Percentiles rank a stretch among this genome's conserved stretches.
phyloP scores from a whole-genome alignment of 768 basidiomycete species.

The Astraeus odoratus region DNA sequence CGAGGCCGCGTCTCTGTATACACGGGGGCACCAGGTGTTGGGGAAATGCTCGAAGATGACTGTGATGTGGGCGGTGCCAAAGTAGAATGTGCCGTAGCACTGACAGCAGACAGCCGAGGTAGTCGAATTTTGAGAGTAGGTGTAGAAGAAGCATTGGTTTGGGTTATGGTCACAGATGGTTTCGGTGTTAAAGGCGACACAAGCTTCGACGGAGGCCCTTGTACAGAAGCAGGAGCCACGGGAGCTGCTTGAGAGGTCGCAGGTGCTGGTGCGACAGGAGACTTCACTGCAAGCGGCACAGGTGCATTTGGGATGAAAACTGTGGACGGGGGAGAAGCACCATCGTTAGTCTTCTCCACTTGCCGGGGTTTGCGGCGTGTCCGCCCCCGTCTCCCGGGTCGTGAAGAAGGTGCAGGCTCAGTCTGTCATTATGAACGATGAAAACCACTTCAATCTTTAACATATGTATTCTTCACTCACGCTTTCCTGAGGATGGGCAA shows the following conservation, averaged over 20 bases:
- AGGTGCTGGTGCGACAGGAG: slow-evolving; percentile 5
- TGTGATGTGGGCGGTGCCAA: slow-evolving; percentile 13
- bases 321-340: slow-evolving; percentile 1
- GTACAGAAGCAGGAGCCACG: slow-evolving; percentile 4
- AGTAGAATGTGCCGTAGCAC: slow-evolving; percentile 17
- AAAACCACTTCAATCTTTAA: not conserved
- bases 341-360: slow-evolving; percentile 15
- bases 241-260: slow-evolving; percentile 1
- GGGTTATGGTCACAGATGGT: slow-evolving; percentile 29
- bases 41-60: slow-evolving; percentile 17
- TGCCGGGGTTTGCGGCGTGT: slow-evolving; percentile 19
- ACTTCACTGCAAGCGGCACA: slow-evolving; percentile 9
- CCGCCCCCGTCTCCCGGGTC: slow-evolving; percentile 9
- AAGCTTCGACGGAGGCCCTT: slow-evolving; percentile 14
- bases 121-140: slow-evolving; percentile 30
- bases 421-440: slow-evolving; percentile 8
- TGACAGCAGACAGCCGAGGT: slow-evolving; percentile 27
- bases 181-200: slow-evolving; percentile 19
- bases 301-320: slow-evolving; percentile 7
- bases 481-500: slow-evolving; percentile 2
- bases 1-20: slow-evolving; percentile 23
- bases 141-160: slow-evolving; percentile 24
- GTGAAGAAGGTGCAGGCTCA: slow-evolving; percentile 6
- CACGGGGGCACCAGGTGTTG: slow-evolving; percentile 15
- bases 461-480: slow-evolving; percentile 12